Conservation (phyloP, 176 grass and related monocot species). For the Carex parvula region DNA sequence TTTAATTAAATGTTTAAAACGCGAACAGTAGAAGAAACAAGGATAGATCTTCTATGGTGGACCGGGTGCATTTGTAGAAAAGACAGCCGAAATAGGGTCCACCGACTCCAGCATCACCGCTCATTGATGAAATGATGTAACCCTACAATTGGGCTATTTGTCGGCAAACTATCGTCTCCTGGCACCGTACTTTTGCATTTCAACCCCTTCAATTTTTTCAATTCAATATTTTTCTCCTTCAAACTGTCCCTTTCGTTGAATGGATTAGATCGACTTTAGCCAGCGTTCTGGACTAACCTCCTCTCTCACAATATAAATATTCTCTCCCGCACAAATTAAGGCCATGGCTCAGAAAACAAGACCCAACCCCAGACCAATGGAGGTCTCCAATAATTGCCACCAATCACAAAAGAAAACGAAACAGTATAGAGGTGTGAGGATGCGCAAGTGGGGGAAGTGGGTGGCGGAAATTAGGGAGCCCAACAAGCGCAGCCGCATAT, state of each 20-base stretch:
- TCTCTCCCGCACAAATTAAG: background rate
- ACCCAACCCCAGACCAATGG: background rate
- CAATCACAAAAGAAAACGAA: background rate
- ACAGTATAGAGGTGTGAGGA: constrained; percentile 76
- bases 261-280: constrained; percentile 15
- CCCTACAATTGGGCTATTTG: constrained; percentile 19
- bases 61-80: constrained; percentile 1
- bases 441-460: constrained; percentile 97
- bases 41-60: background rate
- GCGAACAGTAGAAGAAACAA: background rate
- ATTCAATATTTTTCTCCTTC: background rate
- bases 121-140: constrained; percentile 4
- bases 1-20: too few species aligned
- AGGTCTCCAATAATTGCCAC: background rate
- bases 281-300: background rate
- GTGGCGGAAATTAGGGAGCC: constrained; percentile 85
- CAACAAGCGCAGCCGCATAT: constrained; percentile 82
- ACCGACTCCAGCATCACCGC: constrained; percentile 23
- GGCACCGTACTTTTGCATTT: background rate
- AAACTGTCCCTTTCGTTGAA: constrained; percentile 15
- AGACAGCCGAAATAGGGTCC: background rate
- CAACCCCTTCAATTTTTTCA: background rate
- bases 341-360: background rate
- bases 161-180: constrained; percentile 14
- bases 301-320: constrained; percentile 15